These are phyloP conservation scores for Cordyceps javanica DNA, from an alignment of 2,329 filamentous ascomycete genomes.

Conservation along the genomic window DNA sequence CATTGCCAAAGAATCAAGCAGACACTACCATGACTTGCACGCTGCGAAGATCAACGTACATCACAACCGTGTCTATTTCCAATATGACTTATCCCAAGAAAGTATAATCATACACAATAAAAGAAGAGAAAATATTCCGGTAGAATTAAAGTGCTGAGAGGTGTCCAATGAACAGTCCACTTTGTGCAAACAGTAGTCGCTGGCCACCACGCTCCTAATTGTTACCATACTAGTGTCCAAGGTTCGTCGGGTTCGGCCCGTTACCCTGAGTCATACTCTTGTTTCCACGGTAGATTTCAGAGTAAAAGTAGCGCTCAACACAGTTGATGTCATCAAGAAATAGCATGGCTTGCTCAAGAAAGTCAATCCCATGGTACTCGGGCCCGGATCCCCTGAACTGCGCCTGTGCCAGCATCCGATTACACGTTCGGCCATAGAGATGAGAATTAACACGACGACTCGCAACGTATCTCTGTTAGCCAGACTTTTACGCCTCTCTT, in stretches of 20 bases:
- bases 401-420: background rate
- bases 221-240: background rate
- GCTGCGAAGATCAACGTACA: too few relatives aligned
- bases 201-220: background rate
- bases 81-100: too few relatives aligned
- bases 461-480: constrained; percentile 34
- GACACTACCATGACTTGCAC: too few relatives aligned
- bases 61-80: too few relatives aligned
- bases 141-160: background rate
- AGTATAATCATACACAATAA: background rate
- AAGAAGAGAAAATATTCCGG: background rate
- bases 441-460: too few relatives aligned
- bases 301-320: constrained; percentile 35
- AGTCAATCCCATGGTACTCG: constrained; percentile 28
- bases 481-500: constrained; percentile 29
- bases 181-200: too few relatives aligned
- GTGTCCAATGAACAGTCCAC: background rate
- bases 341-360: constrained; percentile 35
- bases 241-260: background rate
- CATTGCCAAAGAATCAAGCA: too few relatives aligned
- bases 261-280: constrained; percentile 14
- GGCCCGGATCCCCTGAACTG: constrained; percentile 27
- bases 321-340: constrained; percentile 34
- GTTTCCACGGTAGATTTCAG: constrained; percentile 18
- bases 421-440: background rate